These are phyloP conservation scores for Tetraselmis chui DNA, from an alignment of 139 green algal species.

Conservation along the genomic window DNA sequence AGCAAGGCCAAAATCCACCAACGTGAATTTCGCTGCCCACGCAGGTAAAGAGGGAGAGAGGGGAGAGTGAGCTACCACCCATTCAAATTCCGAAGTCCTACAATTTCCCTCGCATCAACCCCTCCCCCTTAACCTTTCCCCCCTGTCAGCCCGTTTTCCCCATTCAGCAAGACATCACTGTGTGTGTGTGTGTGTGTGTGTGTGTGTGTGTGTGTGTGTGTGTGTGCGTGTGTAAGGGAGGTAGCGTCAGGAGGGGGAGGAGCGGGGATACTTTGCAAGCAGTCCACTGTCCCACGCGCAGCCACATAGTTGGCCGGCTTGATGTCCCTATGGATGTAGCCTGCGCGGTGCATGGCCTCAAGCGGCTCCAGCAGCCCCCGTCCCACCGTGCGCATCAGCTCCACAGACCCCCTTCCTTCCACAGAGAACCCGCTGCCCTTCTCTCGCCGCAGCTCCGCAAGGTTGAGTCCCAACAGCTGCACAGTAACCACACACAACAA, in stretches of 20 bases:
- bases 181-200: too few relatives aligned
- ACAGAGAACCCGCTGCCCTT: constrained; percentile 28
- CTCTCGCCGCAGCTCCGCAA: constrained; percentile 45
- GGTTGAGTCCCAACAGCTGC: constrained; percentile 63
- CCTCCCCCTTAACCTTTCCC: too few relatives aligned
- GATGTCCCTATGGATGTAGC: constrained; percentile 72
- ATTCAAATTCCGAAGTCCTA: too few relatives aligned
- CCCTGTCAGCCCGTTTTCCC: too few relatives aligned
- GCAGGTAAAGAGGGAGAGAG: not conserved
- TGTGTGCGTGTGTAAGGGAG: too few relatives aligned
- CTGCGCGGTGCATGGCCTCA: constrained; percentile 48
- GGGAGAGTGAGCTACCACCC: too few relatives aligned
- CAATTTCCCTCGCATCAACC: too few relatives aligned
- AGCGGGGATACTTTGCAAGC: not conserved
- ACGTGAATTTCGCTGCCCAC: constrained; percentile 30
- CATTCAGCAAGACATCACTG: too few relatives aligned
- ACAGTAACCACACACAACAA: not conserved
- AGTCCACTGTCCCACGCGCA: not conserved
- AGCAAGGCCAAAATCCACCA: constrained; percentile 77
- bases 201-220: too few relatives aligned
- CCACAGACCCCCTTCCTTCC: constrained; percentile 5
- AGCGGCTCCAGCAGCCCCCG: constrained; percentile 45
- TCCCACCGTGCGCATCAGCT: constrained; percentile 11
- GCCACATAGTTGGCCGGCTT: constrained; percentile 78
- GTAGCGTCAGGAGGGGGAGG: too few relatives aligned